These are phyloP conservation scores for Metarhizium rileyi DNA, from an alignment of 2,329 filamentous ascomycete species.

Conservation along the genomic window DNA sequence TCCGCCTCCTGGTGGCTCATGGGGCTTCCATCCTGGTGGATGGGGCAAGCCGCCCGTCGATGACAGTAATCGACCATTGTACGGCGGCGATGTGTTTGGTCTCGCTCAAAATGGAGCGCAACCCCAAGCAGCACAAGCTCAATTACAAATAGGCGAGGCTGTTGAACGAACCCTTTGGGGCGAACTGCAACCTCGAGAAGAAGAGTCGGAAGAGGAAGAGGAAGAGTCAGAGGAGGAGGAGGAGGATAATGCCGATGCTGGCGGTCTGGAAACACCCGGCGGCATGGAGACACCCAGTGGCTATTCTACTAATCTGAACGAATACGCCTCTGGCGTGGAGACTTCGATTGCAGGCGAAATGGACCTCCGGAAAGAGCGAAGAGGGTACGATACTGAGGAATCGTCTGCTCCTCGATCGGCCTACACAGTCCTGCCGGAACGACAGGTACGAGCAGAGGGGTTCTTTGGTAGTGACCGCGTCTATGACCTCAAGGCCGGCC, in stretches of 20 bases:
- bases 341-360: slow-evolving; percentile 79
- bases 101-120: slow-evolving; percentile 40
- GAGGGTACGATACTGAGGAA: slow-evolving; percentile 84
- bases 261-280: slow-evolving; percentile 62
- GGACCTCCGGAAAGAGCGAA: slow-evolving; percentile 73
- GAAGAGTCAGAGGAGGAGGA: slow-evolving; percentile 29
- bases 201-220: slow-evolving; percentile 61
- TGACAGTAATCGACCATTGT: slow-evolving; percentile 83
- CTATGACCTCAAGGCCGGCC: slow-evolving; percentile 64
- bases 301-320: slow-evolving; percentile 68
- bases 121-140: slow-evolving; percentile 27
- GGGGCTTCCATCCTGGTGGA: slow-evolving; percentile 92
- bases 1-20: slow-evolving; percentile 76
- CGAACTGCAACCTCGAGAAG: slow-evolving; percentile 71
- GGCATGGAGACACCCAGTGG: slow-evolving; percentile 76
- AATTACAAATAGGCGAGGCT: slow-evolving; percentile 52
- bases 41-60: slow-evolving; percentile 95
- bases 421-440: slow-evolving; percentile 84
- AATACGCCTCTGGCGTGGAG: slow-evolving; percentile 61
- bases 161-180: slow-evolving; percentile 88
- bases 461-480: slow-evolving; percentile 95
- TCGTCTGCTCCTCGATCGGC: slow-evolving; percentile 63
- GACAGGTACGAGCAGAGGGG: slow-evolving; percentile 72
- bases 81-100: slow-evolving; percentile 91
- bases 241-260: slow-evolving; percentile 50